Percentiles rank a stretch among this genome's conserved stretches.
phyloP scores from a whole-genome alignment of 805 yeast genomes.

The Nakazawaea ernobii region DNA sequence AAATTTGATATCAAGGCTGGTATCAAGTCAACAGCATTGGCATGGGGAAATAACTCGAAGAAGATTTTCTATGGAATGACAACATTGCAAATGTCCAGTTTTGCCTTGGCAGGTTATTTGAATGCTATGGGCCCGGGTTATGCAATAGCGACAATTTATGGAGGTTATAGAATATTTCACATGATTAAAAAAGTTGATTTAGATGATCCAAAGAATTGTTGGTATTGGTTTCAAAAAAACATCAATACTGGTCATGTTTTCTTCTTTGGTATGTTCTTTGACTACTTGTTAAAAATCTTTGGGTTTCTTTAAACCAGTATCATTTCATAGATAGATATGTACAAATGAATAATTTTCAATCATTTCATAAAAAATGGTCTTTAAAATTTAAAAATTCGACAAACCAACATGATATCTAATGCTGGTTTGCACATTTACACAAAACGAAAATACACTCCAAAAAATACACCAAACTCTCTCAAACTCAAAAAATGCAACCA shows the following conservation, averaged over 20 bases:
- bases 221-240: conserved; percentile 74
- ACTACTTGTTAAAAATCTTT: conserved; percentile 46
- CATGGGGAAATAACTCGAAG: conserved; percentile 83
- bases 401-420: too few species aligned
- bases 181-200: conserved; percentile 75
- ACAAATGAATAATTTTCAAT: too few species aligned
- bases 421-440: too few species aligned
- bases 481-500: not conserved
- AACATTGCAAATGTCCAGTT: conserved; percentile 59
- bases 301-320: conserved; percentile 32
- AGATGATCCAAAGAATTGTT: conserved; percentile 75
- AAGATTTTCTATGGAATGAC: conserved; percentile 60
- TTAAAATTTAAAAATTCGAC: too few species aligned
- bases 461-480: not conserved
- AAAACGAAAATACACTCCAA: too few species aligned
- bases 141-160: conserved; percentile 56
- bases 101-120: conserved; percentile 62
- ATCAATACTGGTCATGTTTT: conserved; percentile 70
- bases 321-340: too few species aligned
- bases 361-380: too few species aligned
- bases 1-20: conserved; percentile 84
- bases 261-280: conserved; percentile 60
- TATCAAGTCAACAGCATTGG: conserved; percentile 89
- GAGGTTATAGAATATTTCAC: conserved; percentile 59
- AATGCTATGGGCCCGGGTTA: conserved; percentile 88